phyloP scores from a whole-genome alignment of 1,139 yeast genomes.

The Saccharomyces pastorianus region DNA sequence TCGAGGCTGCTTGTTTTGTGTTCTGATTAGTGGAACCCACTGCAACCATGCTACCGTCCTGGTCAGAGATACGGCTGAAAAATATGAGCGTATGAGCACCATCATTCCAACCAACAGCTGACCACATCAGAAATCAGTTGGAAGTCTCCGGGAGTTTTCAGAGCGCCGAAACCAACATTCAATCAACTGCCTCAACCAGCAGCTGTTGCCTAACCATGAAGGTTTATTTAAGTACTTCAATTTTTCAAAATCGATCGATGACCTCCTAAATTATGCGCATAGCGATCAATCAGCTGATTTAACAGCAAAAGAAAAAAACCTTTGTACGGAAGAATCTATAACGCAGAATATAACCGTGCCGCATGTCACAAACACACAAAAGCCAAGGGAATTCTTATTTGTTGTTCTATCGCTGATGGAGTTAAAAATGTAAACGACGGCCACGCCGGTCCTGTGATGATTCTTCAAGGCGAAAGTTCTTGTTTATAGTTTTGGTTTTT shows the following conservation, averaged over 20 bases:
- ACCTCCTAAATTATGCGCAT: not conserved
- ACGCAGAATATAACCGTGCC: not conserved
- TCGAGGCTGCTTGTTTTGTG: not conserved
- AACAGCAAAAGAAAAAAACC: not conserved
- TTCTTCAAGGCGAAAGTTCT: not conserved
- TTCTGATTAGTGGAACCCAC: not conserved
- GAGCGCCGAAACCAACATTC: not conserved
- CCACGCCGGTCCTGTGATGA: not conserved
- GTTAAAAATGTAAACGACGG: not conserved
- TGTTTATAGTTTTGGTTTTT: not conserved
- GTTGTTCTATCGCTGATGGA: not conserved
- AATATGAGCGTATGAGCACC: not conserved
- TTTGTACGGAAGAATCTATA: not conserved
- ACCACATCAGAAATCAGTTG: not conserved
- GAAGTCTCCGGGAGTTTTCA: not conserved
- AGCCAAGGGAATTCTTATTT: not conserved
- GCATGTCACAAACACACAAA: not conserved
- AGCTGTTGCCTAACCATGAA: not conserved
- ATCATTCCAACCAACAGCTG: not conserved
- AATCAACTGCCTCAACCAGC: not conserved
- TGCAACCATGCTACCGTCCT: not conserved
- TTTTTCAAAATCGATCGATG: not conserved
- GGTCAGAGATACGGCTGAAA: not conserved
- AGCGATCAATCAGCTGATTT: not conserved
- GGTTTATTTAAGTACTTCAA: not conserved